Percentiles rank a stretch among this genome's conserved stretches.
Evolutionary conservation across 352 stramenopile genomes (phyloP).

Genomic region (Phytopythium montanum): DNA sequence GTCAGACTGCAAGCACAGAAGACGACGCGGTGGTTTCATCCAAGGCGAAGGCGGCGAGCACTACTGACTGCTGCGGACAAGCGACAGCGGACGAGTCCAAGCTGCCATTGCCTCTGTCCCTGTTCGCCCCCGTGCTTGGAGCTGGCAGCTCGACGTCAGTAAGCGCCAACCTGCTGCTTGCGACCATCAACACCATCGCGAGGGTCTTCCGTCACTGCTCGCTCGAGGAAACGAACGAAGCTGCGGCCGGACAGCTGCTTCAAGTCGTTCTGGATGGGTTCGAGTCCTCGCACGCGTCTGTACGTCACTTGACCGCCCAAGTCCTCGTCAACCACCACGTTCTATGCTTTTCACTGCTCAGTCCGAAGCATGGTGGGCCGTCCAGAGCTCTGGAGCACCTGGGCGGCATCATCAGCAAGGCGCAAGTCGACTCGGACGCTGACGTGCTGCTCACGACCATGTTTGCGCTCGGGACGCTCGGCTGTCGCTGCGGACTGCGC

Average conservation of each 20-base stretch:
- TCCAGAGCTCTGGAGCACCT: constrained; percentile 24
- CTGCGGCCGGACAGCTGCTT: constrained; percentile 25
- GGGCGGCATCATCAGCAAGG: constrained; percentile 22
- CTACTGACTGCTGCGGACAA: neutral
- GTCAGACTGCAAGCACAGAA: constrained; percentile 5
- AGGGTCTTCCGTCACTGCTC: constrained; percentile 42
- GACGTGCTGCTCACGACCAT: constrained; percentile 21
- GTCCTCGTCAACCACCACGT: neutral
- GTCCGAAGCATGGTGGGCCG: neutral
- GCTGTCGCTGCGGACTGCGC: constrained; percentile 30
- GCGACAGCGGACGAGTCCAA: constrained; percentile 4
- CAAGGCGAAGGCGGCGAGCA: neutral
- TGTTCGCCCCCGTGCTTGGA: constrained; percentile 22
- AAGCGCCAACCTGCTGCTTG: constrained; percentile 14
- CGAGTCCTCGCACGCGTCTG: constrained; percentile 5
- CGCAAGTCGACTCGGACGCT: constrained; percentile 27
- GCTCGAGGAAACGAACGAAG: constrained; percentile 20
- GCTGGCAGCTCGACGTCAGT: neutral
- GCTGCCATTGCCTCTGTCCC: constrained; percentile 22
- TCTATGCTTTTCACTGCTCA: neutral
- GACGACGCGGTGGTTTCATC: neutral
- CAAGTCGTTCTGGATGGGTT: constrained; percentile 24
- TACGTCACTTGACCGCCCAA: neutral
- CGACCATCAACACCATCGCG: constrained; percentile 23
- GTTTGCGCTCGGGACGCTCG: constrained; percentile 31